Base-by-base conservation (phyloP, 2,329 filamentous ascomycete species). In the Exophiala spinifera region DNA sequence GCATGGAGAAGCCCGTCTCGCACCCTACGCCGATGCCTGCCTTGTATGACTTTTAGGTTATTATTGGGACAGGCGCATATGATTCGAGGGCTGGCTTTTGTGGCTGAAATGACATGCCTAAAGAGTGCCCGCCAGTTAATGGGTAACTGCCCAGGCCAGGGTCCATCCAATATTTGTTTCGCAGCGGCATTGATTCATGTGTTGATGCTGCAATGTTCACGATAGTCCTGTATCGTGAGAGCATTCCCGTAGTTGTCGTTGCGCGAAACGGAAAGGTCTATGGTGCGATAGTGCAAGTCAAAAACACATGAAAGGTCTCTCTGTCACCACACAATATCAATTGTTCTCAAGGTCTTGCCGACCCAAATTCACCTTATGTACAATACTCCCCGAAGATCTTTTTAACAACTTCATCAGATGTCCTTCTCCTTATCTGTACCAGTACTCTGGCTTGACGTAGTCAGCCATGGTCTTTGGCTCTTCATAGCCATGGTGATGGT, bases 401-500 rank as follows among this genome's bases (percentile, higher is more conserved):
- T 20, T 33, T 19, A 19, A 15, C 23, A 7, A 44, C 42, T 25
- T 25, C 42, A 44, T 7, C 23, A 13, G 20, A 44, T 33, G 42
- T 20, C 51, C 21, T 10, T 31, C 36, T 21, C 15, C 46, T 69
- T 72, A 76, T 70, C 69, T 69, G 70, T 92, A 95, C 80, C 85
- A 85, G 83, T 97, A 99, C 72, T 96, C 85, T 59, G 91, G 90
- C 83, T 89, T 91, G 77, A 99, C 85, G 76, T 83, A 97, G 81
- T 99, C 89, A 75, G 90, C 90, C 72, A 97, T 92, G 67, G 89
- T 96, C 87, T 96, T 96, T 72, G 91, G 89, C 78, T 95, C 90
- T 74, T 86, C 83, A 72, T 80, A 79, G 65, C 74, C 71, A 68
- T 83, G 78, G 67, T 79, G 75, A 59, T 70, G 67, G 67, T 84